These are phyloP conservation scores for Alternaria infectoria DNA, from an alignment of 2,329 filamentous ascomycete genomes.

Conservation along the genomic window DNA sequence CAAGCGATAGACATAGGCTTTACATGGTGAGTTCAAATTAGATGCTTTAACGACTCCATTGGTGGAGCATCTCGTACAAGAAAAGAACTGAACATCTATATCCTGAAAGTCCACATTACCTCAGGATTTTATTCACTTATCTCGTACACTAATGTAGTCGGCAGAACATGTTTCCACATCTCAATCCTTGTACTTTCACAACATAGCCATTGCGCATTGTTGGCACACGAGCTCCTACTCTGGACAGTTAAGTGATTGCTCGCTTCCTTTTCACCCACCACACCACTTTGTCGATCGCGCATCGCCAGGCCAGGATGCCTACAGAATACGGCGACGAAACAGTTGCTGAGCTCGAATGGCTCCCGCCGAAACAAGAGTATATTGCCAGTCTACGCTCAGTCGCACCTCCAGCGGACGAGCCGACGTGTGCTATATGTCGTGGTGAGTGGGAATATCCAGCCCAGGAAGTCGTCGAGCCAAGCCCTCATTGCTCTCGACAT, in stretches of 20 bases:
- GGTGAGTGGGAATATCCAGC: neutral
- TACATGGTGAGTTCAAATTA: neutral
- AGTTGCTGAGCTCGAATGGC: neutral
- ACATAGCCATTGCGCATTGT: neutral
- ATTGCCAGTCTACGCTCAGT: neutral
- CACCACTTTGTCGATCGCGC: neutral
- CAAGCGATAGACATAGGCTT: neutral
- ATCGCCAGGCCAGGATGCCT: neutral
- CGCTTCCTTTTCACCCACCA: neutral
- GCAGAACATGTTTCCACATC: neutral
- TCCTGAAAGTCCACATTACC: neutral
- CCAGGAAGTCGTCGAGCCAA: neutral
- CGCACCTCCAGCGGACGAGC: neutral
- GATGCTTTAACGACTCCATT: neutral
- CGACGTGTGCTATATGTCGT: neutral
- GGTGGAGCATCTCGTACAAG: neutral
- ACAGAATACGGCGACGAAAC: neutral
- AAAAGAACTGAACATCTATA: neutral
- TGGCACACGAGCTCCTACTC: neutral
- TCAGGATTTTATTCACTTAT: neutral
- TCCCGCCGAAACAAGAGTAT: neutral
- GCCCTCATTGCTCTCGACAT: neutral
- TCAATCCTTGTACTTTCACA: neutral
- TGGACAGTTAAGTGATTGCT: neutral
- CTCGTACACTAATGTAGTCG: neutral